These are phyloP conservation scores for Suhomyces wounanorum DNA, from an alignment of 1,139 yeast genomes.

Conservation along the genomic window DNA sequence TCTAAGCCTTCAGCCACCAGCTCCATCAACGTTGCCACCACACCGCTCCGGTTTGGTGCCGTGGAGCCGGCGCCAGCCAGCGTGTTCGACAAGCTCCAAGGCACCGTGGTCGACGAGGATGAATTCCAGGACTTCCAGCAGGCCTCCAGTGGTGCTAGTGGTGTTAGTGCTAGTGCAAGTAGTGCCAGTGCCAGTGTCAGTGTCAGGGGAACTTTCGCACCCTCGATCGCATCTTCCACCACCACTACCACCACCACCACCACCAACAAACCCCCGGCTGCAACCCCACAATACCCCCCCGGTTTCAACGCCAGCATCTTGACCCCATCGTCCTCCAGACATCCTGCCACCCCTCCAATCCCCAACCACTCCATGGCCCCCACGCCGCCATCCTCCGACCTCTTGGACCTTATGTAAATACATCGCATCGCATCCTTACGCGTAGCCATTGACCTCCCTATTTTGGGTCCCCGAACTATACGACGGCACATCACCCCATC, in stretches of 20 bases:
- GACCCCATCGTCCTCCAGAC: constrained; percentile 14
- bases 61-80: constrained; percentile 8
- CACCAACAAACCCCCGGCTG: background rate
- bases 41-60: background rate
- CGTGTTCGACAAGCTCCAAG: constrained; percentile 26
- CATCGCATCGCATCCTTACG: background rate
- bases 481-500: constrained; percentile 1
- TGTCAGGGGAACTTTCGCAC: background rate
- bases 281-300: constrained; percentile 27
- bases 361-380: background rate
- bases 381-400: constrained; percentile 1
- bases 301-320: constrained; percentile 27
- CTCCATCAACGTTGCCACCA: background rate
- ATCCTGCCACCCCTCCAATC: background rate
- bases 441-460: background rate
- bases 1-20: background rate
- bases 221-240: background rate
- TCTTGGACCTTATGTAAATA: constrained; percentile 12
- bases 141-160: constrained; percentile 15
- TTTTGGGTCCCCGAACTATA: background rate
- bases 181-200: background rate
- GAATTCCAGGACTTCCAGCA: constrained; percentile 38
- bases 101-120: constrained; percentile 25
- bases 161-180: background rate
- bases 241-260: no score